Conservation (phyloP, 2,329 filamentous ascomycete genomes). For the Colletotrichum sp. region DNA sequence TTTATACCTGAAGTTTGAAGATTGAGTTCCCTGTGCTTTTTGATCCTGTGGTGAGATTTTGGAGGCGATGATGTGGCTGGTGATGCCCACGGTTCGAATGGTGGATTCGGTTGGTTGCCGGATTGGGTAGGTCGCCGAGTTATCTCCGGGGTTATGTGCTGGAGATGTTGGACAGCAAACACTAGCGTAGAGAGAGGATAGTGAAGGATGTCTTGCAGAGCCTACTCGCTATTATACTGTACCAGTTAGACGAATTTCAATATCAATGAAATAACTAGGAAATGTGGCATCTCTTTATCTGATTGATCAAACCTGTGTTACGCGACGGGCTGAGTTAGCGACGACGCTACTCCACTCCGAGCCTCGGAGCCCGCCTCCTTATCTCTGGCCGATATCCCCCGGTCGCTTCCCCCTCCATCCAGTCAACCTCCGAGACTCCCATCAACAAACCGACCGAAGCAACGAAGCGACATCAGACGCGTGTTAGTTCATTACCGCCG, state of each 20-base stretch:
- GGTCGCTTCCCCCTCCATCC: background rate
- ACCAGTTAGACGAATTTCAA: no score
- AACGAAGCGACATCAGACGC: background rate
- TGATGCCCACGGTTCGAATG: background rate
- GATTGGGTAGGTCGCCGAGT: background rate
- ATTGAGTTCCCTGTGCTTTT: background rate
- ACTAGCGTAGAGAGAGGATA: background rate
- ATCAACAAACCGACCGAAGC: background rate
- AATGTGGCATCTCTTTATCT: background rate
- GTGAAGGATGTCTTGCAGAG: background rate
- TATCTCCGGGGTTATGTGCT: background rate
- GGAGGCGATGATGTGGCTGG: background rate
- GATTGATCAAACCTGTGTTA: background rate
- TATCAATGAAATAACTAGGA: no score
- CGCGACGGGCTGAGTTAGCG: background rate
- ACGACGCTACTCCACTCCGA: background rate
- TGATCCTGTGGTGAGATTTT: background rate
- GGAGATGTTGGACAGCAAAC: background rate
- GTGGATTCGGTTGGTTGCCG: background rate
- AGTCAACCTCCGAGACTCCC: background rate
- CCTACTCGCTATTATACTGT: no score
- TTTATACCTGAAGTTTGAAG: background rate
- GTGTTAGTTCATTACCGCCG: background rate
- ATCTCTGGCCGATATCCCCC: background rate
- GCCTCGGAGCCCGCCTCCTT: background rate